Base-by-base conservation (phyloP, 2,329 filamentous ascomycete species). In the Stachybotrys chartarum region DNA sequence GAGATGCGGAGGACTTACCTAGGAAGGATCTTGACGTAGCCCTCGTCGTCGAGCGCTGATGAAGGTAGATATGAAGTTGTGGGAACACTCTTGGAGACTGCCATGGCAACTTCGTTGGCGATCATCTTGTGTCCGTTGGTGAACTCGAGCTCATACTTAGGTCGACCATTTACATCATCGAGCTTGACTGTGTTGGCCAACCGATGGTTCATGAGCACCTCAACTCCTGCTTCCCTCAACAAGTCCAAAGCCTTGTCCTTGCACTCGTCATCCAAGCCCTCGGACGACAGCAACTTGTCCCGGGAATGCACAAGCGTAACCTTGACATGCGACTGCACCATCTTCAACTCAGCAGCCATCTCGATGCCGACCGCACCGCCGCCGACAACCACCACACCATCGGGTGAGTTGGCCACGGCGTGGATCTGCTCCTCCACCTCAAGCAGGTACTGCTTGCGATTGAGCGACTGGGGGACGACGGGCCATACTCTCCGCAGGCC, bases 351-450 rank as follows among this genome's bases (percentile, higher is more conserved):
- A 1, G 87, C 84, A 0, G 90, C 88, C 79, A 93, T 91, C 68
- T 93, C 89, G 54, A 92, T 85, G 8, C 90, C 90, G 1, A 92
- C 89, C 7, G 89, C 90, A 52, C 87, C 72, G 59, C 89, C 89
- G 17, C 89, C 88, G n/a, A 93, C 84, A 24, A 93, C 78, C 0
- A 89, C 80, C 1, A 91, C 81, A 1, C 81, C 83, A 18, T 82
- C 74, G 5, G 68, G 71, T 1, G 82, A 81, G 32, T 74, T 73
- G 44, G 75, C 68, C 2, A 85, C 76, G 12, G 73, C 68, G 18
- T 78, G 70, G 60, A 88, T 82, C 59, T 90, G 85, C 10, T 77
- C 72, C 51, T 76, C 75, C 1, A 80, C 78, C 64, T 91, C 87
- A 49, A 75, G 66, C 1, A 90, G 72, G 66, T 87, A 91, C 54